Evolutionary conservation across 176 grass and related monocot genomes (phyloP), one percentile per base, ranked within the genome.

Genomic region (Dactylis glomerata): DNA sequence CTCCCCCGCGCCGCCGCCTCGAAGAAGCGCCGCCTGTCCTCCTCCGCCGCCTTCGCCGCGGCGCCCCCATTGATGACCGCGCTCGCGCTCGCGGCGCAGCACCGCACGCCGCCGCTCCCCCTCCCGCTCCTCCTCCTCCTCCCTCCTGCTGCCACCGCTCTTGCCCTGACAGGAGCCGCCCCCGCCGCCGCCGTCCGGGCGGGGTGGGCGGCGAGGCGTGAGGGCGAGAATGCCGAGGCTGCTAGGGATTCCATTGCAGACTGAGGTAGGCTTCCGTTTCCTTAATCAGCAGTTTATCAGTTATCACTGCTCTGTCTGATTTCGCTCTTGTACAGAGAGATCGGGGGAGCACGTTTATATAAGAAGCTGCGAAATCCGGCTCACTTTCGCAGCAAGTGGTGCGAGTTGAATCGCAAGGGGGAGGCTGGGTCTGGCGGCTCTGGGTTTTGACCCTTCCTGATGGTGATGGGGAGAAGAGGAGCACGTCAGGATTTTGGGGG

Each of bases 1-100:
- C 37, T 92, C 69, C 88, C 90, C 37, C 69, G 84, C 26, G 87
- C 91, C 45, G 87, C 91, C 54, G 94, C 91, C 89, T 93, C 94
- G 80, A 84, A 81, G 81, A 97, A 97, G 14, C 77, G 88, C 73
- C n/a, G 52, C 47, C 50, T 77, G 75, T 92, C 91, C 61, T 88
- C 91, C 50, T 59, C 86, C 84, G 8, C 86, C 40, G 63, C 86
- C 86, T 58, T 64, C 74, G 72, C 82, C 37, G 75, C 83, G 46
- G 75, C 83, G 62, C 81, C 78, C 82, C 82, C 72, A 36, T 69
- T 85, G 42, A 77, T 19, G 42, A 64, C 76, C 22, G 76, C 11
- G 62, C 28, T 87, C 24, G 62, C 42, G 54, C 15, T 78, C 14
- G n/a, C 52, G 16, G 82, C 79, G 24, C 24, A 22, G 83, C 86